phyloP scores from a whole-genome alignment of 2,329 filamentous ascomycete species.

The Clonostachys byssicola region DNA sequence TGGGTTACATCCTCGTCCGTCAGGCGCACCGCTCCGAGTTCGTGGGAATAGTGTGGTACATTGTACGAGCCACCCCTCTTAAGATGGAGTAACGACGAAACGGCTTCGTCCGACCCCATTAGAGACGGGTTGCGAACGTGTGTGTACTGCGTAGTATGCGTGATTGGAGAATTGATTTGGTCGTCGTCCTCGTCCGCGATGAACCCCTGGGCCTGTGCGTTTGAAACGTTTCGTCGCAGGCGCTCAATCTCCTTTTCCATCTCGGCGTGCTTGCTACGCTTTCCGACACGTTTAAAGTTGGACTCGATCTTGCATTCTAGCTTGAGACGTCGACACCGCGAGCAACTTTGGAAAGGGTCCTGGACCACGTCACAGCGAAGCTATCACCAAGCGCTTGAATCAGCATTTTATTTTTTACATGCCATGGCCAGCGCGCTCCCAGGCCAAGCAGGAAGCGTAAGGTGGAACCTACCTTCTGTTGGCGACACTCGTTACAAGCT shows the following conservation, averaged over 20 bases:
- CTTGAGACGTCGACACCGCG: conserved; percentile 73
- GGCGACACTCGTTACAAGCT: conserved; percentile 80
- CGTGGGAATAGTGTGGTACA: conserved; percentile 53
- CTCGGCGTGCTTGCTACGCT: conserved; percentile 78
- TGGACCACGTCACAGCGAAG: conserved; percentile 81
- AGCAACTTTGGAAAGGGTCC: conserved; percentile 74
- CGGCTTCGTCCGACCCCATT: conserved; percentile 66
- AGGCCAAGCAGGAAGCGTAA: conserved; percentile 1
- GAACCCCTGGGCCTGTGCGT: conserved; percentile 56
- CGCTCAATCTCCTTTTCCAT: conserved; percentile 81
- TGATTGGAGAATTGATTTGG: conserved; percentile 53
- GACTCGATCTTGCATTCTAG: conserved; percentile 83
- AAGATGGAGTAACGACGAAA: conserved; percentile 61
- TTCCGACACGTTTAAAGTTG: conserved; percentile 81
- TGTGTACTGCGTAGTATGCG: conserved; percentile 43
- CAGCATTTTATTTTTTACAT: background rate
- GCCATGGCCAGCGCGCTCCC: conserved; percentile 4
- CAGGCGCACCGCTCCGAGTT: conserved; percentile 59
- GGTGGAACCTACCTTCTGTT: conserved; percentile 68
- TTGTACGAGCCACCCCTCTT: conserved; percentile 62
- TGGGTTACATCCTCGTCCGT: conserved; percentile 58
- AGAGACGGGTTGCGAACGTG: conserved; percentile 59
- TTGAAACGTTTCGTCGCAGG: conserved; percentile 56
- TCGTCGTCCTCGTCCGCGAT: conserved; percentile 49
- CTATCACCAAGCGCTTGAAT: conserved; percentile 30